Conservation (phyloP, 768 basidiomycete species). For the Naganishia onofrii region DNA sequence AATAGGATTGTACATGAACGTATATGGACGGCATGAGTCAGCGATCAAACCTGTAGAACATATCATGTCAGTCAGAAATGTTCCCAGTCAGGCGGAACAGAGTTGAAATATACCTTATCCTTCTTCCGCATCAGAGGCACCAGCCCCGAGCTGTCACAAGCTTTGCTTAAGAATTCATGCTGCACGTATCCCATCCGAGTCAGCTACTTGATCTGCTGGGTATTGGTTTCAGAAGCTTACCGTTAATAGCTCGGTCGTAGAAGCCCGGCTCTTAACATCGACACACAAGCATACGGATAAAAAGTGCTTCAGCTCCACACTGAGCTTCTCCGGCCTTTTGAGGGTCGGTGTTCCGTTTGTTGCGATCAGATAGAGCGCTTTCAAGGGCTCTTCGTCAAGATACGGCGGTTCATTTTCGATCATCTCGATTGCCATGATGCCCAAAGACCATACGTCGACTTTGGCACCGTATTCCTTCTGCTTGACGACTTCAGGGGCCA, state of each 20-base stretch:
- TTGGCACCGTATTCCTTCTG: slow-evolving; percentile 97
- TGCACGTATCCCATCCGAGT: slow-evolving; percentile 45
- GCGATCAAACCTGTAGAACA: background rate
- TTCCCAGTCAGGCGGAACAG: background rate
- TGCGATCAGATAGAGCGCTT: slow-evolving; percentile 94
- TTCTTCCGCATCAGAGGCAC: slow-evolving; percentile 64
- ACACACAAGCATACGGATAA: slow-evolving; percentile 97
- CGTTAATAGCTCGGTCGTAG: slow-evolving; percentile 56
- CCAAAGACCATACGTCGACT: slow-evolving; percentile 96
- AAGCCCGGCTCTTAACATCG: slow-evolving; percentile 88
- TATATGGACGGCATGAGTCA: background rate
- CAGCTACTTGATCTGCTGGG: background rate
- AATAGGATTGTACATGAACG: background rate
- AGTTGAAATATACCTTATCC: slow-evolving; percentile 23
- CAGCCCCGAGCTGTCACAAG: slow-evolving; percentile 74
- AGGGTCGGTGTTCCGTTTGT: slow-evolving; percentile 97
- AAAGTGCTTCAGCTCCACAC: slow-evolving; percentile 90
- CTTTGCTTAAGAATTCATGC: slow-evolving; percentile 91
- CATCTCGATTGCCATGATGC: slow-evolving; percentile 90
- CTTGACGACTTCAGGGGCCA: slow-evolving; percentile 97
- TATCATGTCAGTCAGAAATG: background rate
- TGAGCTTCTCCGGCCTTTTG: slow-evolving; percentile 90
- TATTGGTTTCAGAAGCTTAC: slow-evolving; percentile 31
- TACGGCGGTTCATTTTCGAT: slow-evolving; percentile 97
- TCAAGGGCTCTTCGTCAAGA: slow-evolving; percentile 91